These are phyloP conservation scores for Phytophthora ohioensis DNA, from an alignment of 352 stramenopile genomes.

Conservation along the genomic window DNA sequence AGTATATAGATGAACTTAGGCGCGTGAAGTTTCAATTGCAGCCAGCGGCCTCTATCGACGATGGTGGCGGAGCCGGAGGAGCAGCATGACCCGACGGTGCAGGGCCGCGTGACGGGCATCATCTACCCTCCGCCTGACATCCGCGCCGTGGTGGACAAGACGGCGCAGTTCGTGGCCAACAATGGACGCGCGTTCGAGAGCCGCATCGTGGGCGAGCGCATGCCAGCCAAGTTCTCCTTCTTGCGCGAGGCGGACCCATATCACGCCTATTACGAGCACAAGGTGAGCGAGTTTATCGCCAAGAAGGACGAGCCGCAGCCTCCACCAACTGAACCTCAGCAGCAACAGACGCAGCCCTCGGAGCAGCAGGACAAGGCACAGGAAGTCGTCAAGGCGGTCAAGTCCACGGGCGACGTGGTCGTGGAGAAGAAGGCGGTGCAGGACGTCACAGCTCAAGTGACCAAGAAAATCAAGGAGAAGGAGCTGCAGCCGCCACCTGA, in stretches of 20 bases:
- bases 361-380: conserved; percentile 36
- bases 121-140: conserved; percentile 99
- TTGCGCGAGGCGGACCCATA: conserved; percentile 95
- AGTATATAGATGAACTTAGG: conserved; percentile 1
- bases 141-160: conserved; percentile 98
- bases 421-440: conserved; percentile 90
- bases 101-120: conserved; percentile 89
- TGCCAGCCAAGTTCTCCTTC: conserved; percentile 98
- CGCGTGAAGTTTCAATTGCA: background rate
- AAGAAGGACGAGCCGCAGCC: conserved; percentile 38
- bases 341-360: conserved; percentile 15
- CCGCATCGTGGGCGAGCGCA: conserved; percentile 96
- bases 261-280: conserved; percentile 99
- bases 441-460: conserved; percentile 80
- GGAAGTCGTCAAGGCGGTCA: conserved; percentile 35
- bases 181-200: conserved; percentile 98
- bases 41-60: conserved; percentile 5
- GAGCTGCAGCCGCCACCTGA: conserved; percentile 67
- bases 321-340: background rate
- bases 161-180: conserved; percentile 97
- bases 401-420: conserved; percentile 58
- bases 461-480: conserved; percentile 94
- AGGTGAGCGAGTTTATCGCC: conserved; percentile 90
- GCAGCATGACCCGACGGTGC: conserved; percentile 51
- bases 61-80: conserved; percentile 36